Evolutionary conservation across 2,329 filamentous ascomycete genomes (phyloP), one percentile per base, ranked within the genome.

Genomic region (Triangularia verruculosa): DNA sequence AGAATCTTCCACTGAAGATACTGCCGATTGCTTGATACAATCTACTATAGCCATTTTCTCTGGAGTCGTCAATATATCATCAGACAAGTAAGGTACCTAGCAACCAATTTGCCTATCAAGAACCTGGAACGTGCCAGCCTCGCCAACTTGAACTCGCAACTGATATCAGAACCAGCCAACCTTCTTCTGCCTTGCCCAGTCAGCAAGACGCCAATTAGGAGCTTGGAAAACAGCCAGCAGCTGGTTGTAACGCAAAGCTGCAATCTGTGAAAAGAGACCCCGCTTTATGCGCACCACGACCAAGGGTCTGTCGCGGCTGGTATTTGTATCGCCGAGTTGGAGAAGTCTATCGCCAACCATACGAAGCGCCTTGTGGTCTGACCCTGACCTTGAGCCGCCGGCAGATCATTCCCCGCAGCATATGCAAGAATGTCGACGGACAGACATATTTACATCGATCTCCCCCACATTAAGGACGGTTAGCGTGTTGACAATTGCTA

Each of bases 321-420:
- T 55, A 61, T 54, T 61, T 61, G 59, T 61, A 61, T 43, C 4
- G 39, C 39, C 39, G 39, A 47, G 20, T 47, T 47, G 39, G 39
- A 47, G 39, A 47, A 47, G 17, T 1, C 17, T 47, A 20, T 11
- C 9, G 6, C n/a, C 39, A 47, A 47, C 39, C n/a, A 47, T 20
- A 6, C 39, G n/a, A 20, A 47, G 17, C 39, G n/a, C 17, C 39
- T 20, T 9, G n/a, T 20, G n/a, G 39, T 47, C 39, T 47, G 39
- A 47, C 39, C 13, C 12, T 47, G 39, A 47, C n/a, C 30, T 32
- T 20, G 39, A 47, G 39, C 39, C 39, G n/a, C 17, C 39, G 39
- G 39, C 12, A 47, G n/a, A 47, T 47, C 39, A 2, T 47, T 47
- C 39, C 39, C 39, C 39, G 39, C n/a, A 47, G 5, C 39, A 22